These are phyloP conservation scores for Mycena capillaripes DNA, from an alignment of 768 basidiomycete species.

Conservation along the genomic window DNA sequence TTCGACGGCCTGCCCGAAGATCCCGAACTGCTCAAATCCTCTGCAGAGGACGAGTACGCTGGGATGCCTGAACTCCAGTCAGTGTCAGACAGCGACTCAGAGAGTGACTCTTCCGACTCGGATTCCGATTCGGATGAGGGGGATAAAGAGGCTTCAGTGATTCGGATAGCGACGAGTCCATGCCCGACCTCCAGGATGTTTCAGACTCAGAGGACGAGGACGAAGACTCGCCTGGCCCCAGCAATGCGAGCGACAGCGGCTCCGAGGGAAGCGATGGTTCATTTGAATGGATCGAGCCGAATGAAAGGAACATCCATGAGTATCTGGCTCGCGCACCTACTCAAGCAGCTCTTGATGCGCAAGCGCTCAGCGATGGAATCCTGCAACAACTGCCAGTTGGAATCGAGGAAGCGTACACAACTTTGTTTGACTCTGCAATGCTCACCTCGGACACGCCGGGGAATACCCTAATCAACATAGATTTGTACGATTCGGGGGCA, in stretches of 20 bases:
- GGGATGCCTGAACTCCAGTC: no score
- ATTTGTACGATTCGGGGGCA: conserved; percentile 53
- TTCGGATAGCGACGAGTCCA: neutral
- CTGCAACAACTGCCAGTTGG: neutral
- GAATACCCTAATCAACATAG: conserved; percentile 33
- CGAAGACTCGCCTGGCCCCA: no score
- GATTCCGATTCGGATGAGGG: neutral
- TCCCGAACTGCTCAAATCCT: no score
- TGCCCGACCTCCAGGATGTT: neutral
- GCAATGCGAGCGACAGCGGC: neutral
- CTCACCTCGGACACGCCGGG: conserved; percentile 1
- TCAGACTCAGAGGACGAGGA: neutral
- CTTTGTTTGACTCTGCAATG: conserved; percentile 8
- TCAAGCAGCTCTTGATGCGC: neutral
- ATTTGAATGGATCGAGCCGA: neutral
- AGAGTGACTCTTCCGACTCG: no score
- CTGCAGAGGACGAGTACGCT: no score
- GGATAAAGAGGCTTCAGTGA: neutral
- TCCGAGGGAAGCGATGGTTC: neutral
- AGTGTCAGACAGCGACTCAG: no score
- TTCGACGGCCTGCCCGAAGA: no score
- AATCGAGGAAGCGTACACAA: neutral
- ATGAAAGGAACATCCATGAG: neutral
- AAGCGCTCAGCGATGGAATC: neutral
- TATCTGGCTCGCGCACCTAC: neutral